Evolutionary conservation across 768 basidiomycete genomes (phyloP).

Genomic region (Suillus weaverae): DNA sequence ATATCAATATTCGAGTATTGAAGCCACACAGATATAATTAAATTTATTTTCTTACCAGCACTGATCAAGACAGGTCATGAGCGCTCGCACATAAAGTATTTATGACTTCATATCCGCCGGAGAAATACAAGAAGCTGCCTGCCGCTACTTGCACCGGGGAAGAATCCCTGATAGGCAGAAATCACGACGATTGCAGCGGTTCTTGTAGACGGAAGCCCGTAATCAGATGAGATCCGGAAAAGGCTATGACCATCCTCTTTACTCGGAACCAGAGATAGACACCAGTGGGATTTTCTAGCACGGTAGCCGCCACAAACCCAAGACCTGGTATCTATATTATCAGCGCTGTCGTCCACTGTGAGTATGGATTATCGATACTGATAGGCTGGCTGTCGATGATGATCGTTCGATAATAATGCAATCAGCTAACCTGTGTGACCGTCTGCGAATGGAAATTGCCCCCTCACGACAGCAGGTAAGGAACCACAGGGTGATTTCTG

Average conservation of each 20-base stretch:
- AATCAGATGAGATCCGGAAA: slow-evolving; percentile 1
- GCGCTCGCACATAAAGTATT: background rate
- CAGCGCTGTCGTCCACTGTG: background rate
- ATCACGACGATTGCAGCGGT: background rate
- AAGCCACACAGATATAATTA: background rate
- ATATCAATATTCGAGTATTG: background rate
- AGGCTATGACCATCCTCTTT: background rate
- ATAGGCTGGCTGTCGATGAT: background rate
- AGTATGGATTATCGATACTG: background rate
- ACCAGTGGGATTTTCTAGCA: background rate
- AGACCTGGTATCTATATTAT: background rate
- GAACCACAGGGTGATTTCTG: background rate
- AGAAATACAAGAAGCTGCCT: background rate
- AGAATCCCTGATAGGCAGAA: background rate
- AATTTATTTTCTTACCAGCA: background rate
- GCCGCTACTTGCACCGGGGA: background rate
- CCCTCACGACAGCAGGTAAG: background rate
- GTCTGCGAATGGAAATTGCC: background rate
- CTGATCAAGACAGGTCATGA: background rate
- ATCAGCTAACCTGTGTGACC: background rate
- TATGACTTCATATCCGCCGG: background rate
- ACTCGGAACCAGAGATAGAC: background rate
- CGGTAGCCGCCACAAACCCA: background rate
- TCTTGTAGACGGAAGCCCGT: background rate
- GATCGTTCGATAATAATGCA: background rate